These are phyloP conservation scores for Trichoderma koningii DNA, from an alignment of 2,329 filamentous ascomycete genomes.

Conservation along the genomic window DNA sequence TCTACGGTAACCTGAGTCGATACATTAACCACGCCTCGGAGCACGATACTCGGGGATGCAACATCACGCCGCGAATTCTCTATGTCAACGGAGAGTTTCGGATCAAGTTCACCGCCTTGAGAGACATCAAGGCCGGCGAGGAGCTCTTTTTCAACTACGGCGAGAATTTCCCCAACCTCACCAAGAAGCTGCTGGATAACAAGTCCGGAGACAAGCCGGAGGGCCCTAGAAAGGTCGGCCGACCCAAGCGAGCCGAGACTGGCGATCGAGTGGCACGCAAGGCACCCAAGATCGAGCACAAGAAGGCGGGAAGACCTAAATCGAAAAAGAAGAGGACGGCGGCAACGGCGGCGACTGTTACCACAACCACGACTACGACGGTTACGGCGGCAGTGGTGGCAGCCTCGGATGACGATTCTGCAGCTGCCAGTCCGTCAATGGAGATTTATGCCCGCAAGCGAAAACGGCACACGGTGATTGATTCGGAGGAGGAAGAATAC, in stretches of 20 bases:
- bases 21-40: conserved; percentile 78
- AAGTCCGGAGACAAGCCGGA: conserved; percentile 40
- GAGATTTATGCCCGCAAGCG: conserved; percentile 34
- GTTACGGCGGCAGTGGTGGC: background rate
- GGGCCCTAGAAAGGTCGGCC: conserved; percentile 33
- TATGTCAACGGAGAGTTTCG: conserved; percentile 76
- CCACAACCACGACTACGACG: conserved; percentile 25
- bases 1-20: conserved; percentile 76
- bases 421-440: conserved; percentile 1
- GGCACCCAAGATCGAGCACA: conserved; percentile 32
- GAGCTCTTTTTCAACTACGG: conserved; percentile 85
- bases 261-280: conserved; percentile 34
- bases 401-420: conserved; percentile 22
- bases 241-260: conserved; percentile 29
- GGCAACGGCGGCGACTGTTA: conserved; percentile 24
- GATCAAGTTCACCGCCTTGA: conserved; percentile 71
- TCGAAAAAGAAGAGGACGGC: conserved; percentile 23
- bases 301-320: conserved; percentile 31
- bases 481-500: conserved; percentile 39
- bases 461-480: conserved; percentile 35
- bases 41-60: conserved; percentile 55
- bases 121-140: conserved; percentile 68
- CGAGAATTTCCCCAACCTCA: conserved; percentile 65
- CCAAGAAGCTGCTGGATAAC: conserved; percentile 45
- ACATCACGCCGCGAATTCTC: conserved; percentile 64